Evolutionary conservation across 2,329 filamentous ascomycete species (phyloP).

Genomic region (Nemania abortiva): DNA sequence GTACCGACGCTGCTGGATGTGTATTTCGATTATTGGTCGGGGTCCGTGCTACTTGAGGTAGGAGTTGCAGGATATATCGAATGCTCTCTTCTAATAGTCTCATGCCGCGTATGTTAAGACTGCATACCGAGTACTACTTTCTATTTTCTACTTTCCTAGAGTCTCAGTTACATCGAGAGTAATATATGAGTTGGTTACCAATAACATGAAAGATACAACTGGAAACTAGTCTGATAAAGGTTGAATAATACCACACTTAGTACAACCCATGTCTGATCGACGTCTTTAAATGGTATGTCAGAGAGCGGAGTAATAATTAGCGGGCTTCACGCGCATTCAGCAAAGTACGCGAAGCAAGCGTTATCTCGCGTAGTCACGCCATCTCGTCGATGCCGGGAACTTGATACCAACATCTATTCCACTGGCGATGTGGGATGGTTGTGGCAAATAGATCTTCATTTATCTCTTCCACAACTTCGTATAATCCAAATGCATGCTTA

Average conservation of each 20-base stretch:
- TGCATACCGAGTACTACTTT: background rate
- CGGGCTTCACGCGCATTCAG: background rate
- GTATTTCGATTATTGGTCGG: background rate
- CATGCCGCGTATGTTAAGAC: background rate
- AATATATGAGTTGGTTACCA: background rate
- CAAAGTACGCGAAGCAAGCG: background rate
- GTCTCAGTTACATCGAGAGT: background rate
- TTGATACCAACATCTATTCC: background rate
- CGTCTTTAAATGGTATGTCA: background rate
- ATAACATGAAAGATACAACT: background rate
- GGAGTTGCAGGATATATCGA: background rate
- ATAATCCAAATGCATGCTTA: background rate
- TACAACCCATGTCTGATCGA: background rate
- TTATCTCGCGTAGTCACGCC: background rate
- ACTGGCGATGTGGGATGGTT: background rate
- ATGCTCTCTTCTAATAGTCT: background rate
- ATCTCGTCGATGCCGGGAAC: background rate
- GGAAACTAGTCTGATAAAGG: background rate
- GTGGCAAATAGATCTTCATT: background rate
- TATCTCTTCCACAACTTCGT: background rate
- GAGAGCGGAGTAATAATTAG: background rate
- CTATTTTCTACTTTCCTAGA: background rate
- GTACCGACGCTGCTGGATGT: background rate
- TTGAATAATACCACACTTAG: background rate
- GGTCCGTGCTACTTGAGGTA: background rate